Conservation (phyloP, 768 basidiomycete species). For the Tephrocybe sp. region DNA sequence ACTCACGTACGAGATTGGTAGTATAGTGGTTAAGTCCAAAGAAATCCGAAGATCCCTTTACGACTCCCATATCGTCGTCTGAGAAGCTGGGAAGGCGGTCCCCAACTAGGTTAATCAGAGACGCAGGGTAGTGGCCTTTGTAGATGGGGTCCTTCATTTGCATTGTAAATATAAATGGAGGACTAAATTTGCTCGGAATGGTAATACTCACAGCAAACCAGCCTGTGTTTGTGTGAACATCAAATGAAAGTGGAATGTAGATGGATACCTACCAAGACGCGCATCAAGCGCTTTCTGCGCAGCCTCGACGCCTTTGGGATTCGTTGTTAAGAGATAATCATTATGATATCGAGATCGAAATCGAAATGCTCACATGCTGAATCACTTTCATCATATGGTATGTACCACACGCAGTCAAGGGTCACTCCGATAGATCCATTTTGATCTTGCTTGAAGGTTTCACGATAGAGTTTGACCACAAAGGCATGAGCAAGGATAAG, state of each 20-base stretch:
- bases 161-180: slow-evolving; percentile 5
- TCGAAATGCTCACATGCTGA: slow-evolving; percentile 47
- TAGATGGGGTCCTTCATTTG: slow-evolving; percentile 58
- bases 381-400: slow-evolving; percentile 59
- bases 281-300: slow-evolving; percentile 63
- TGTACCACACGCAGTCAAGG: slow-evolving; percentile 62
- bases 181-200: not conserved
- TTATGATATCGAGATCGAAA: not conserved
- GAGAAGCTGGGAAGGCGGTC: slow-evolving; percentile 55
- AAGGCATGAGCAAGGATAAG: slow-evolving; percentile 69
- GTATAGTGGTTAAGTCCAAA: slow-evolving; percentile 69
- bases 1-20: slow-evolving; percentile 54
- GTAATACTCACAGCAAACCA: slow-evolving; percentile 38
- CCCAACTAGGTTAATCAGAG: slow-evolving; percentile 45
- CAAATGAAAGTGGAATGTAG: not conserved
- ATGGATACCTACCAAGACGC: slow-evolving; percentile 46
- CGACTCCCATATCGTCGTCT: slow-evolving; percentile 48
- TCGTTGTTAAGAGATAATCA: not conserved
- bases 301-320: slow-evolving; percentile 50
- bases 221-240: slow-evolving; percentile 23
- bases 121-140: slow-evolving; percentile 61
- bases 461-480: slow-evolving; percentile 61
- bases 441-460: slow-evolving; percentile 50
- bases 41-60: slow-evolving; percentile 64
- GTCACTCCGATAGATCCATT: slow-evolving; percentile 71